Percentiles rank a stretch among this genome's conserved stretches.
Conservation (phyloP, 1,284 basidiomycete genomes). For the Porodaedalea pini region DNA sequence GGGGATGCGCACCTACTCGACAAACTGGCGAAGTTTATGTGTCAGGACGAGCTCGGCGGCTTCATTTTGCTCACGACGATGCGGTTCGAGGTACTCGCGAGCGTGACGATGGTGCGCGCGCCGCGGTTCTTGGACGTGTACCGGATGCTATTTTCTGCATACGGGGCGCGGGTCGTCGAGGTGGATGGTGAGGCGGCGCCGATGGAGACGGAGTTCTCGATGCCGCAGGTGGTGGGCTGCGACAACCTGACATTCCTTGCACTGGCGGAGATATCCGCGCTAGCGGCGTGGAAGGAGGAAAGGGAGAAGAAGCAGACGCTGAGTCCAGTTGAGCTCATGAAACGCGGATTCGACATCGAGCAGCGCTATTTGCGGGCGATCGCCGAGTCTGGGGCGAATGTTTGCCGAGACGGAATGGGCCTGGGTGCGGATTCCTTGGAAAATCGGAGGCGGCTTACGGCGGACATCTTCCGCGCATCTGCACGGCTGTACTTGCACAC, state of each 20-base stretch:
- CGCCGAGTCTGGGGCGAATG: slow-evolving; percentile 22
- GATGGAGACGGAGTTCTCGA: slow-evolving; percentile 44
- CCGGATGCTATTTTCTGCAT: slow-evolving; percentile 50
- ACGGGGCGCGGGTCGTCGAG: slow-evolving; percentile 38
- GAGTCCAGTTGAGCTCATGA: slow-evolving; percentile 55
- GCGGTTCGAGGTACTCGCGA: slow-evolving; percentile 81
- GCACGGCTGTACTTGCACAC: slow-evolving; percentile 68
- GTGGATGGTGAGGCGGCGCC: slow-evolving; percentile 20
- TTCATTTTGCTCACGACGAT: slow-evolving; percentile 79
- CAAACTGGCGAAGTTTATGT: not conserved
- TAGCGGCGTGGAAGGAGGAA: slow-evolving; percentile 61
- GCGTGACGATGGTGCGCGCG: slow-evolving; percentile 56
- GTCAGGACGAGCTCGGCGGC: slow-evolving; percentile 30
- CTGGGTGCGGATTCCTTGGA: slow-evolving; percentile 31
- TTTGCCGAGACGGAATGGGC: slow-evolving; percentile 20
- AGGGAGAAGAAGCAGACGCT: slow-evolving; percentile 40
- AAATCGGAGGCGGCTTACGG: slow-evolving; percentile 49
- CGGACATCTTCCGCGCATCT: slow-evolving; percentile 71
- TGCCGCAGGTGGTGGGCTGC: slow-evolving; percentile 83
- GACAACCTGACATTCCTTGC: slow-evolving; percentile 75
- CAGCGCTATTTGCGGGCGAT: slow-evolving; percentile 31
- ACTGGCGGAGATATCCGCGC: slow-evolving; percentile 65
- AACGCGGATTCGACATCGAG: slow-evolving; percentile 52
- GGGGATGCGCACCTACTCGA: not conserved
- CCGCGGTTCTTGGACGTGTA: slow-evolving; percentile 60